Evolutionary conservation across 2,329 filamentous ascomycete genomes (phyloP), one percentile per base, ranked within the genome.

Genomic region (Curvularia sp.): DNA sequence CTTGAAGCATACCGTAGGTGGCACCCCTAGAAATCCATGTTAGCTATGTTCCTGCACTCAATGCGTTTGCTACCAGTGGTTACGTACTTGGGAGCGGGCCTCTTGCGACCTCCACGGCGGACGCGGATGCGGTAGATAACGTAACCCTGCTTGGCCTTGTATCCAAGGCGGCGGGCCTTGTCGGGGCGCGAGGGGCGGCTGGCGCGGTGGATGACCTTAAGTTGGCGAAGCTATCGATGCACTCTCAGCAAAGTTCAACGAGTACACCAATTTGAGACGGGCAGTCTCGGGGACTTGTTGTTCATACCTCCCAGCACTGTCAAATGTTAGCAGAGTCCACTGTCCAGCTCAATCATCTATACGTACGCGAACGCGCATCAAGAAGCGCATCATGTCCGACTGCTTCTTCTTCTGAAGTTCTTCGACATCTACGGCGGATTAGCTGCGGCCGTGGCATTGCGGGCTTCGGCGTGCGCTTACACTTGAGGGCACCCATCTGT

Each of bases 341-440:
- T 24, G 1, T 42, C n/a, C 26, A 33, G n/a, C 44, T 60, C 28
- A 53, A 52, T 67, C 42, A 26, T 52, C 12, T 65, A 31, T 69
- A 77, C 74, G 43, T 75, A 76, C 74, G 86, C 95, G 93, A 70
- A 79, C 77, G 69, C 76, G 94, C 84, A 97, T 92, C 86, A 99
- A 90, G 89, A 99, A 99, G 87, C 93, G 93, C 87, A 98, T 92
- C 81, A 99, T 91, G 89, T 99, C 95, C 83, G 92, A 97, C 90
- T 99, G 95, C 93, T 99, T 99, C 92, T 97, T 97, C 93, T 99
- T 98, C 85, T 97, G 93, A 87, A 99, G 91, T 89, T 99, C 95
- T 89, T 99, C 96, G 86, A 99, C 92, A 88, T 79, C 70, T 73
- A 52, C 49, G 33, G 47, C 50, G 49, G 15, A 63, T 73, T 63